Evolutionary conservation across 352 stramenopile species (phyloP), one percentile per base, ranked within the genome.

Genomic region (Thraustochytrium striatum): DNA sequence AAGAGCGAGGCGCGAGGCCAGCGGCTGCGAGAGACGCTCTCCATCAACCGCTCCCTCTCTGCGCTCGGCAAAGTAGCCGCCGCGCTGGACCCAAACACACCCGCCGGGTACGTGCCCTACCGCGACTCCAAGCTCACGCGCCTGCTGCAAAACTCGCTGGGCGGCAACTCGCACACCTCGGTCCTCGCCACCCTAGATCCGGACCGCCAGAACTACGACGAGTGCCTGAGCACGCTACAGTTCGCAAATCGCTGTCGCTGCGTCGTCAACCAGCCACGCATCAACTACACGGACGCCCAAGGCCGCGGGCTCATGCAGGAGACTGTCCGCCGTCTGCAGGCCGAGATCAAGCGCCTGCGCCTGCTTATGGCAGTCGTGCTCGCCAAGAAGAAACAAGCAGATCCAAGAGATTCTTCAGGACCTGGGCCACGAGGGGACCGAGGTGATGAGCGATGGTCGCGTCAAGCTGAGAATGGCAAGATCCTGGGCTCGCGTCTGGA

Each of bases 61-160:
- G 82, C 82, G 28, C 69, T 85, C 33, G 82, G 82, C 30, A 85
- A 85, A 35, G 82, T 85, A 0, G 78, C 82, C n/a, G 69, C 81
- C 2, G 55, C 81, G 32, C 82, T 83, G n/a, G 81, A 79, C 16
- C 69, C 73, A 7, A 69, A 39, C 8, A 78, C 55, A 25, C 59
- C 57, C 11, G 68, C 44, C 36, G 61, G 28, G 25, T 82, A 85
- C 47, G 82, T 85, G 28, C 82, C 82, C 3, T 83, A 85, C 70
- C 57, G 79, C 36, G 65, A 85, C 43, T 83, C 61, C 19, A 84
- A 84, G 55, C 80, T 83, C 43, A 83, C 80, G 2, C 58, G 80
- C 38, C 32, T 83, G 8, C 36, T 83, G 28, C 80, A 83, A 47
- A 83, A 73, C 58, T 82, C 41, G n/a, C 65, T 83, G 30, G 80